These are phyloP conservation scores for Diutina mesorugosa DNA, from an alignment of 1,139 yeast genomes.

Conservation along the genomic window DNA sequence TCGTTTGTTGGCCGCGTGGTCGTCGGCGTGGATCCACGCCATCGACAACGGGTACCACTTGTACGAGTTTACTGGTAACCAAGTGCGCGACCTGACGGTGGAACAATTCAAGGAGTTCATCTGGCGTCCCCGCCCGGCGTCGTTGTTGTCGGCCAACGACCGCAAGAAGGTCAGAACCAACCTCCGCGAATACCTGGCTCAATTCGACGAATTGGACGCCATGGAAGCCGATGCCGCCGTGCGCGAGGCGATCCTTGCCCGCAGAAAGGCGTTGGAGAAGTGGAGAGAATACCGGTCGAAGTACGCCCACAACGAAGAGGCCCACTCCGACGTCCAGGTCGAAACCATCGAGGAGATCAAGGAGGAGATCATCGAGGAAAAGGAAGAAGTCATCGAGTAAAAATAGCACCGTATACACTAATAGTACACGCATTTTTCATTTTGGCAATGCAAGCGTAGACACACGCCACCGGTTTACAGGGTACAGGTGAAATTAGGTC, in stretches of 20 bases:
- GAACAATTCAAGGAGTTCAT: conserved; percentile 81
- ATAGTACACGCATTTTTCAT: too few relatives aligned
- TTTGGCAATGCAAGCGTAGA: too few relatives aligned
- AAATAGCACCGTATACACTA: background rate
- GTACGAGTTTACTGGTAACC: conserved; percentile 71
- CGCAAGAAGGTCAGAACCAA: conserved; percentile 85
- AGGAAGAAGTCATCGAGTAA: conserved; percentile 64
- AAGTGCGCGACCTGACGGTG: conserved; percentile 61
- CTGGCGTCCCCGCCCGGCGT: conserved; percentile 97
- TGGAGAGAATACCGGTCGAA: conserved; percentile 69
- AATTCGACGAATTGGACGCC: conserved; percentile 90
- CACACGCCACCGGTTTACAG: background rate
- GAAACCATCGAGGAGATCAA: conserved; percentile 59
- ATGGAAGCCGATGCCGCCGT: conserved; percentile 94
- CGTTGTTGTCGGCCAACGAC: conserved; percentile 63
- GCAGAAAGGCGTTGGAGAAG: conserved; percentile 72
- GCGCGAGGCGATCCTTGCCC: conserved; percentile 76
- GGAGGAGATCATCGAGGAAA: conserved; percentile 63
- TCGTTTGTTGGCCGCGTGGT: conserved; percentile 78
- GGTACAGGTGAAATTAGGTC: background rate
- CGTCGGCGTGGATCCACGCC: conserved; percentile 74
- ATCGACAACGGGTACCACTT: conserved; percentile 86
- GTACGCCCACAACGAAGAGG: conserved; percentile 35
- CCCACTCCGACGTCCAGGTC: conserved; percentile 40
- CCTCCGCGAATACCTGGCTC: conserved; percentile 79